Conservation (phyloP, 352 stramenopile genomes). For the Phytophthora pseudosyringae region DNA sequence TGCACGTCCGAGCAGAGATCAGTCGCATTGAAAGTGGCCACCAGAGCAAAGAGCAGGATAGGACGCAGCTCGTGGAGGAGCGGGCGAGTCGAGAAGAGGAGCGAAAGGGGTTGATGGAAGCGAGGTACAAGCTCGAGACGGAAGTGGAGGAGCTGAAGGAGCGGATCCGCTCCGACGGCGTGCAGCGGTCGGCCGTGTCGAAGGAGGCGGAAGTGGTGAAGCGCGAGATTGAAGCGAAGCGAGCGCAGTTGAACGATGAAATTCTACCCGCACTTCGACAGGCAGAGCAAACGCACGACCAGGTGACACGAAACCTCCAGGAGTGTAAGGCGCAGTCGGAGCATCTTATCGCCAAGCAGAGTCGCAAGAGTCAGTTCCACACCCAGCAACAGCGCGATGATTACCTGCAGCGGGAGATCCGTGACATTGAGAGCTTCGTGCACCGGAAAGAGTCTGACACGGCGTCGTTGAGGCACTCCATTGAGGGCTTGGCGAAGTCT, state of each 20-base stretch:
- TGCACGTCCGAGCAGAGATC: constrained; percentile 60
- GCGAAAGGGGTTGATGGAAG: constrained; percentile 80
- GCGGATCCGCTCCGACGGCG: constrained; percentile 49
- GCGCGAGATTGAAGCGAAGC: constrained; percentile 59
- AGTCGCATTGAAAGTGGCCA: constrained; percentile 55
- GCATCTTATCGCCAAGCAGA: constrained; percentile 96
- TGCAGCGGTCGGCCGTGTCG: constrained; percentile 49
- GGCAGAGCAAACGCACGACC: constrained; percentile 80
- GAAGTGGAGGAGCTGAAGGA: constrained; percentile 83
- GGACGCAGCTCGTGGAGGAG: constrained; percentile 57
- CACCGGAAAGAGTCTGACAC: constrained; percentile 67
- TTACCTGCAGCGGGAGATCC: constrained; percentile 76
- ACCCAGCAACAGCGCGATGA: constrained; percentile 94
- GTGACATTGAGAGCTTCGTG: constrained; percentile 68
- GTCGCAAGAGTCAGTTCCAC: constrained; percentile 94
- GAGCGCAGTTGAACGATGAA: constrained; percentile 52
- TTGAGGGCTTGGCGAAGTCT: constrained; percentile 48
- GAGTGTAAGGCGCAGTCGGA: constrained; percentile 75
- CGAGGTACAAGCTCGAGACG: constrained; percentile 80
- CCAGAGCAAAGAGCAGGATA: constrained; percentile 55
- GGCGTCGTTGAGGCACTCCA: constrained; percentile 43
- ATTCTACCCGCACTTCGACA: constrained; percentile 61
- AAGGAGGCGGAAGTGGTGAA: constrained; percentile 66
- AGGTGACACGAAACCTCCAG: constrained; percentile 75
- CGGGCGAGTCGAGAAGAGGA: constrained; percentile 67